Conservation (phyloP, 2,329 filamentous ascomycete genomes). For the Xylaria sp. region DNA sequence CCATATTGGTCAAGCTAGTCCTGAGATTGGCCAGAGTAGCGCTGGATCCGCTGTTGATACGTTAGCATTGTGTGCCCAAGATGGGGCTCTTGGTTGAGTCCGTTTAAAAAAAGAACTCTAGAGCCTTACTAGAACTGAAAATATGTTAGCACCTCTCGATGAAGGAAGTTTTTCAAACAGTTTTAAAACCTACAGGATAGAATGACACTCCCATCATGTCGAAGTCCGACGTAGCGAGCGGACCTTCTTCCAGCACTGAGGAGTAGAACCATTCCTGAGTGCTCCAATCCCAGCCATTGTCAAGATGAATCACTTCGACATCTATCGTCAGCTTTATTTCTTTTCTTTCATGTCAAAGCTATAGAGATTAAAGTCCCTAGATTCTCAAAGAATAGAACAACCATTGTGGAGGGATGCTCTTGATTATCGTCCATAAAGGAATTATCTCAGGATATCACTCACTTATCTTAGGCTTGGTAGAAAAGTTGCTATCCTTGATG, state of each 20-base stretch:
- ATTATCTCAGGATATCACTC: constrained; percentile 1
- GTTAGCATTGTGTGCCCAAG: constrained; percentile 15
- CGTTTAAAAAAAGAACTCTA: background rate
- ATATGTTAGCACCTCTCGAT: constrained; percentile 1
- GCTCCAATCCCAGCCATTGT: constrained; percentile 78
- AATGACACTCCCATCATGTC: constrained; percentile 79
- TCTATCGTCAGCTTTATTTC: constrained; percentile 11
- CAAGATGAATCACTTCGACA: constrained; percentile 70
- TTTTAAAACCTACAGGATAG: constrained; percentile 65
- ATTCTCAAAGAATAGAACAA: background rate
- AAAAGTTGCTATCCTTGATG: constrained; percentile 70
- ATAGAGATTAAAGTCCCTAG: background rate
- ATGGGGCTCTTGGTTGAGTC: background rate
- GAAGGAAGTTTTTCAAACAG: background rate
- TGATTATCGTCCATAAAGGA: background rate
- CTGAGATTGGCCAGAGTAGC: constrained; percentile 69
- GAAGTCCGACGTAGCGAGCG: constrained; percentile 64
- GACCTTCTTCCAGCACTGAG: constrained; percentile 30
- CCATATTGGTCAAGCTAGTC: constrained; percentile 67
- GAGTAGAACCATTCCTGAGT: constrained; percentile 74
- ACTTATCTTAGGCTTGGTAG: constrained; percentile 69
- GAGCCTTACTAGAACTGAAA: constrained; percentile 37
- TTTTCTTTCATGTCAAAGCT: background rate
- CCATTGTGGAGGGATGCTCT: background rate
- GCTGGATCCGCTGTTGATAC: constrained; percentile 52